Conservation (phyloP, 2,329 filamentous ascomycete genomes). For the Colletotrichum lini region DNA sequence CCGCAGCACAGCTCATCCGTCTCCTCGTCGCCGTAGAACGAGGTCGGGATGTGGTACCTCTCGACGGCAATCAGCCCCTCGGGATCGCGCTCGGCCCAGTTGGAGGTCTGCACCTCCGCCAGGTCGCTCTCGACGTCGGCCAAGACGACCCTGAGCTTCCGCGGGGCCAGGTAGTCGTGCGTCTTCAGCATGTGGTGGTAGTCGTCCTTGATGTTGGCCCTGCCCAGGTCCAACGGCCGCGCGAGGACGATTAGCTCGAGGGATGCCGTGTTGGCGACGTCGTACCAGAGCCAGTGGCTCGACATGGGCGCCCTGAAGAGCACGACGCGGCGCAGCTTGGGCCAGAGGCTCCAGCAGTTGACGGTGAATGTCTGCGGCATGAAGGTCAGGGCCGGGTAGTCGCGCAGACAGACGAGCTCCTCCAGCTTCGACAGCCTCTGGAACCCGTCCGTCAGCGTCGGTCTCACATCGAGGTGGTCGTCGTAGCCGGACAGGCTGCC, state of each 20-base stretch:
- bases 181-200: slow-evolving; percentile 55
- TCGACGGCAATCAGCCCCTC: slow-evolving; percentile 55
- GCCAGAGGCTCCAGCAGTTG: slow-evolving; percentile 61
- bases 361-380: slow-evolving; percentile 47
- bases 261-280: slow-evolving; percentile 53
- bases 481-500: slow-evolving; percentile 58
- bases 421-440: slow-evolving; percentile 58
- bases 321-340: slow-evolving; percentile 57
- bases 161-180: slow-evolving; percentile 47
- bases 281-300: slow-evolving; percentile 56
- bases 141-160: slow-evolving; percentile 45
- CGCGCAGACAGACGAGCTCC: slow-evolving; percentile 63
- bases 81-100: slow-evolving; percentile 55
- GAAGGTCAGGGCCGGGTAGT: slow-evolving; percentile 59
- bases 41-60: slow-evolving; percentile 55
- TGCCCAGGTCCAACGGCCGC: slow-evolving; percentile 51
- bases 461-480: slow-evolving; percentile 57
- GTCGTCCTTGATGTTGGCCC: slow-evolving; percentile 57
- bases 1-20: slow-evolving; percentile 54
- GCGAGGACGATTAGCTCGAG: slow-evolving; percentile 61
- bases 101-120: slow-evolving; percentile 45
- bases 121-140: slow-evolving; percentile 41
- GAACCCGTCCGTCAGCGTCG: slow-evolving; percentile 62
- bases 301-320: slow-evolving; percentile 58
- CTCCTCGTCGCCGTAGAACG: slow-evolving; percentile 57